Evolutionary conservation across 2,329 filamentous ascomycete species (phyloP).

Genomic region (Pseudogymnoascus sp.): DNA sequence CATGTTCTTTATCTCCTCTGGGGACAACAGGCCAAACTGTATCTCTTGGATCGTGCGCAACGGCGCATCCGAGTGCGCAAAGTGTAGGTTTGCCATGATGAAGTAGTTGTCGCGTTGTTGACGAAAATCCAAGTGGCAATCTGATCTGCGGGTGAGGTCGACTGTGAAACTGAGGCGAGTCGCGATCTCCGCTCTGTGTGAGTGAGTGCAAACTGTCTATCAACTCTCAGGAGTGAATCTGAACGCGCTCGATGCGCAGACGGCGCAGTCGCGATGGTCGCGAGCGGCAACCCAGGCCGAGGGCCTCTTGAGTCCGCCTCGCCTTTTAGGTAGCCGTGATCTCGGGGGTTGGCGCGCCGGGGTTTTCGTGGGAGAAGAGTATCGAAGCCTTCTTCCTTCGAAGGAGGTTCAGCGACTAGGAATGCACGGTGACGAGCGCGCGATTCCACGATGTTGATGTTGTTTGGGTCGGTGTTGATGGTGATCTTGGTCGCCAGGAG

Average conservation of each 20-base stretch:
- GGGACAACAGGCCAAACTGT: slow-evolving; percentile 94
- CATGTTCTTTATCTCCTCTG: slow-evolving; percentile 98
- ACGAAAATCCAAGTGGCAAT: slow-evolving; percentile 5
- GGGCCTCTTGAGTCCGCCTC: slow-evolving; percentile 18
- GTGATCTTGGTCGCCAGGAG: slow-evolving; percentile 11
- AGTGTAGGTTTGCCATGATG: slow-evolving; percentile 87
- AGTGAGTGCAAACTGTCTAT: neutral
- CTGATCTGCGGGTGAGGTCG: neutral
- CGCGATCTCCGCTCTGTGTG: neutral
- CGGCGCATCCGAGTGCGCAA: slow-evolving; percentile 86
- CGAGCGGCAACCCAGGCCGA: slow-evolving; percentile 25
- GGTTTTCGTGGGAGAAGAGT: slow-evolving; percentile 17
- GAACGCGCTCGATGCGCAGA: slow-evolving; percentile 20
- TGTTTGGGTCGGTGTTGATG: slow-evolving; percentile 11
- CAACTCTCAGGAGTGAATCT: neutral
- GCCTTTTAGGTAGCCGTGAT: slow-evolving; percentile 8
- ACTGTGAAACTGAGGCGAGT: neutral
- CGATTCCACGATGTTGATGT: slow-evolving; percentile 23
- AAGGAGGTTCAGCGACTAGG: slow-evolving; percentile 24
- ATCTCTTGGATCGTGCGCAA: slow-evolving; percentile 98
- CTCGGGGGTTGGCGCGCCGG: neutral
- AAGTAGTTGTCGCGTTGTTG: slow-evolving; percentile 8
- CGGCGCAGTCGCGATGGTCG: slow-evolving; percentile 22
- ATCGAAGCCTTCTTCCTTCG: slow-evolving; percentile 23
- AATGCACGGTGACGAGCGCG: slow-evolving; percentile 27